Percentiles rank a stretch among this genome's conserved stretches.
Conservation (phyloP, 2,329 filamentous ascomycete species). For the Ophiocordyceps camponoti-saundersi region DNA sequence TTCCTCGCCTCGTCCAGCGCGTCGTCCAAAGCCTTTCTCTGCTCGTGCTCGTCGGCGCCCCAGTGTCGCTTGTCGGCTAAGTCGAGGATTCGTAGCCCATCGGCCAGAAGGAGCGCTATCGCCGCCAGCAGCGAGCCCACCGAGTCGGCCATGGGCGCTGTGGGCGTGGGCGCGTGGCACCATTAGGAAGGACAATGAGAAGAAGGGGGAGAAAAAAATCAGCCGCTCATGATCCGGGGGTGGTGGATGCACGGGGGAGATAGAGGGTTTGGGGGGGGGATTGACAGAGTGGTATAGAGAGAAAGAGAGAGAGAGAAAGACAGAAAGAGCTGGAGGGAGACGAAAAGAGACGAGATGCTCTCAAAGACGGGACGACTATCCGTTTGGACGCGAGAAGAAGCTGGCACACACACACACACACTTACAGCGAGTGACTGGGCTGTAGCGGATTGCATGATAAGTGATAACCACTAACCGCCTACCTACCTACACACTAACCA, state of each 20-base stretch:
- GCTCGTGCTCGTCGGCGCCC: slow-evolving; percentile 42
- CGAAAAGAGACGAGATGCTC: no score
- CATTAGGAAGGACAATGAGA: no score
- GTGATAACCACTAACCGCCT: no score
- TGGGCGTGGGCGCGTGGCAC: slow-evolving; percentile 1
- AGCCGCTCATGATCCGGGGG: background rate
- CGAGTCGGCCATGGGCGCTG: slow-evolving; percentile 27
- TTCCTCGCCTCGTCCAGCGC: slow-evolving; percentile 41
- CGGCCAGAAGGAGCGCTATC: slow-evolving; percentile 36
- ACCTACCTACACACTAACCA: no score
- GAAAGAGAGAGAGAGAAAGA: no score
- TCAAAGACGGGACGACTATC: no score
- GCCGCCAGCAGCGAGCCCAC: slow-evolving; percentile 40
- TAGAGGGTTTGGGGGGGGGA: background rate
- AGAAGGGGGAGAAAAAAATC: background rate
- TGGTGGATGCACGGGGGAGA: background rate
- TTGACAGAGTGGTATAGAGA: background rate
- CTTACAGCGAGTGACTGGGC: no score
- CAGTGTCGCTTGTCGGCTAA: slow-evolving; percentile 41
- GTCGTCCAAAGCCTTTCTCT: slow-evolving; percentile 34
- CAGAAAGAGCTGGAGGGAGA: no score
- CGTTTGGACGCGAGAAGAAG: no score
- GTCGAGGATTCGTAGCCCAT: slow-evolving; percentile 35
- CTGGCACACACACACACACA: no score
- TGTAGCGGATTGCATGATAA: no score